Evolutionary conservation across 116 monocot species (phyloP), one percentile per base, ranked within the genome.

Genomic region (Phalaenopsis hybrid): DNA sequence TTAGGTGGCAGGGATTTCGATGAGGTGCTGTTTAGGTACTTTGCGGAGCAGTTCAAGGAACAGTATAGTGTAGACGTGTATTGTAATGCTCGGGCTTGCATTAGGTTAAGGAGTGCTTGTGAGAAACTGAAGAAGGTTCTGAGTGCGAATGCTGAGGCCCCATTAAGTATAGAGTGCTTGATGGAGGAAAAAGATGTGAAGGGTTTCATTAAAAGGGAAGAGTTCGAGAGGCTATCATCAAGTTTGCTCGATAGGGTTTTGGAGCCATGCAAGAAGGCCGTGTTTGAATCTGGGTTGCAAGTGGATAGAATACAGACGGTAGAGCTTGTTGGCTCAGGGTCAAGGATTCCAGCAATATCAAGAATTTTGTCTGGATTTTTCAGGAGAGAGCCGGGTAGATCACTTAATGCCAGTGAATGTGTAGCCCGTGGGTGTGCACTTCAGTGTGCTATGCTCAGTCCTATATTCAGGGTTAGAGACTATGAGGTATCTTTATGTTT

Each of bases 81-180:
- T 25, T 84, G 84, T 28, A 90, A 90, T 76, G 33, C 61, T 15
- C 82, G 90, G 57, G 99, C 95, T 21, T 72, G 84, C 65, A 80
- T 87, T 34, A 75, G 93, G 80, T 59, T 99, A 79, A 88, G 85
- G 80, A 69, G 81, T 48, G 87, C 93, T 0, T 99, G 99, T 23
- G 93, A 95, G 93, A 95, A 99, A 87, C 82, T 93, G 81, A 99
- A 99, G 88, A 99, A 89, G 85, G 90, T 99, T 6, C 81, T 99
- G 37, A 99, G 93, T 75, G 92, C 92, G 1, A 95, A 95, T 82
- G 81, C 88, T 1, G 93, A 93, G 79, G 93, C 93, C 0, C 92
- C 84, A 0, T 11, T 99, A 7, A 92, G 80, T 68, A 93, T 99
- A 4, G 99, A 99, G 80, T 99, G 95, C 80, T 82, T 99, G 85